phyloP scores from a whole-genome alignment of 1,284 basidiomycete genomes.

The Trichosporon coremiiforme region DNA sequence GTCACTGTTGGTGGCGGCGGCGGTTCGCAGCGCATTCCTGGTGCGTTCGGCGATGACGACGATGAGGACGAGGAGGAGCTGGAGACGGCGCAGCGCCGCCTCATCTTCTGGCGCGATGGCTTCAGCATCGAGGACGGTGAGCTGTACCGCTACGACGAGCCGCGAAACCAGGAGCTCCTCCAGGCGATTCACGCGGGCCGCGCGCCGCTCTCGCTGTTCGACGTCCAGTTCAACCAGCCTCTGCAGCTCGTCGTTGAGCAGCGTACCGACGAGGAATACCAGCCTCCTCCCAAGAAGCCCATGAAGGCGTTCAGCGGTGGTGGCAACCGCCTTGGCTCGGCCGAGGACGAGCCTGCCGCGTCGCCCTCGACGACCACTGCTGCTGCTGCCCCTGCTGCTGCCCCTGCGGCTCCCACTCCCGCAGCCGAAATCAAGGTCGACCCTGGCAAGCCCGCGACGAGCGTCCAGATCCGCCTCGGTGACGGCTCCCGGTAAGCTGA shows the following conservation, averaged over 20 bases:
- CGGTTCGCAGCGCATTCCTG: slow-evolving; percentile 25
- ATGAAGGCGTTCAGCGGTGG: slow-evolving; percentile 67
- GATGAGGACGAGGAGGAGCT: slow-evolving; percentile 59
- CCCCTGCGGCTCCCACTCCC: slow-evolving; percentile 34
- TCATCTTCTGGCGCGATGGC: slow-evolving; percentile 94
- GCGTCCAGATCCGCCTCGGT: slow-evolving; percentile 82
- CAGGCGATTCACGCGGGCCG: slow-evolving; percentile 79
- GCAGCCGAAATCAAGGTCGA: slow-evolving; percentile 52
- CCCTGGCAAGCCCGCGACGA: slow-evolving; percentile 74
- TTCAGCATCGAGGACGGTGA: slow-evolving; percentile 92
- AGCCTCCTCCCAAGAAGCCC: slow-evolving; percentile 56
- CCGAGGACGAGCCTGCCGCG: slow-evolving; percentile 18
- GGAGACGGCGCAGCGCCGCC: slow-evolving; percentile 67
- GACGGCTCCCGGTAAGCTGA: slow-evolving; percentile 70
- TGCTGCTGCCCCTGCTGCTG: slow-evolving; percentile 29
- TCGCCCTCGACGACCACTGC: slow-evolving; percentile 33
- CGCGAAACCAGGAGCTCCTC: slow-evolving; percentile 71
- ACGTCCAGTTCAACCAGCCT: slow-evolving; percentile 76
- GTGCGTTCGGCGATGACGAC: slow-evolving; percentile 21
- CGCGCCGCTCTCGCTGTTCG: slow-evolving; percentile 75
- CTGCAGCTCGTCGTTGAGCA: slow-evolving; percentile 82
- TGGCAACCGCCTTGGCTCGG: slow-evolving; percentile 76
- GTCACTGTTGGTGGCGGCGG: slow-evolving; percentile 62
- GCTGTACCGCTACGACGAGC: slow-evolving; percentile 81
- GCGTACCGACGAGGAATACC: slow-evolving; percentile 75